These are phyloP conservation scores for Ambrosia artemisiifolia DNA, from an alignment of 129 eudicot genomes.

Conservation along the genomic window DNA sequence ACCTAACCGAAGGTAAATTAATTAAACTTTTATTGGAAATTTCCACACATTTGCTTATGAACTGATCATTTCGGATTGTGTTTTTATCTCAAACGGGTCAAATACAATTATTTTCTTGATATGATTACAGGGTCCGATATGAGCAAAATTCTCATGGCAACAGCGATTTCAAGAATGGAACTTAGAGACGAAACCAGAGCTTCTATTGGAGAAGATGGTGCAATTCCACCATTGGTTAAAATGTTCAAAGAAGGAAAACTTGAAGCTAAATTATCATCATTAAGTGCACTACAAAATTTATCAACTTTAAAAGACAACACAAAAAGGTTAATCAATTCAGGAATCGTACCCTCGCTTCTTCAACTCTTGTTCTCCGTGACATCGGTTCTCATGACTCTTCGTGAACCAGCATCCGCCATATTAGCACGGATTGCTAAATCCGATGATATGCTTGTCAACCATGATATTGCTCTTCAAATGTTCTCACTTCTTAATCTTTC, in stretches of 20 bases:
- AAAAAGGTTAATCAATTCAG: constrained; percentile 44
- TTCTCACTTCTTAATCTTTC: constrained; percentile 78
- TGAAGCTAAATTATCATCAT: constrained; percentile 74
- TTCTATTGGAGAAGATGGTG: constrained; percentile 73
- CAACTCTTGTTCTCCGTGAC: constrained; percentile 95
- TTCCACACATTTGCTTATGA: neutral
- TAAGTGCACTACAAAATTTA: constrained; percentile 66
- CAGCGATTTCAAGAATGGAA: constrained; percentile 77
- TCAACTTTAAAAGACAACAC: constrained; percentile 55
- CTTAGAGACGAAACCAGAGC: constrained; percentile 70
- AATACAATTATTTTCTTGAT: neutral
- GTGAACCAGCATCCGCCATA: constrained; percentile 88
- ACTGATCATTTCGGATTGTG: neutral
- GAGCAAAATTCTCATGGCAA: constrained; percentile 93
- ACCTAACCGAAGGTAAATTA: constrained; percentile 67
- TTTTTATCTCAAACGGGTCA: neutral
- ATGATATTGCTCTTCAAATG: constrained; percentile 70
- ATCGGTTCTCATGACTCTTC: constrained; percentile 86
- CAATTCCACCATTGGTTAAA: constrained; percentile 70
- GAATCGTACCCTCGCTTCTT: constrained; percentile 68
- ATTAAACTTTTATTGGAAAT: neutral
- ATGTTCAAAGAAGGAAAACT: constrained; percentile 89
- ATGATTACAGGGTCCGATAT: constrained; percentile 76
- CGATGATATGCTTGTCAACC: constrained; percentile 52
- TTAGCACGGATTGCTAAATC: constrained; percentile 72